Evolutionary conservation across 2,329 filamentous ascomycete genomes (phyloP), one percentile per base, ranked within the genome.

Genomic region (Aplosporella prunicola): DNA sequence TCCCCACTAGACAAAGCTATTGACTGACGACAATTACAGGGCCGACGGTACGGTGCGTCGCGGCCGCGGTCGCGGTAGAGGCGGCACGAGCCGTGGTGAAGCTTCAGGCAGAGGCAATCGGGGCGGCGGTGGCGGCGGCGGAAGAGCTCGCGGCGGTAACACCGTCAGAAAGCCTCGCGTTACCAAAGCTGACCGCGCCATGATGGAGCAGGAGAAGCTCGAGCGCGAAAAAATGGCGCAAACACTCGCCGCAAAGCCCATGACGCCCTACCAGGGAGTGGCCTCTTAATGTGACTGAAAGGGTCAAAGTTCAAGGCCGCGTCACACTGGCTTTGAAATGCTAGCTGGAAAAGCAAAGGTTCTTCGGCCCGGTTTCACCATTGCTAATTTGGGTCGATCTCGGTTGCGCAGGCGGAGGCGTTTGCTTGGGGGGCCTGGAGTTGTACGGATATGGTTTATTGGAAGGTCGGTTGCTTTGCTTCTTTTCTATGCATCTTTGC

Each of bases 111-210:
- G 59, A 30, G 56, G 60, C 20, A 28, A 42, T 9, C 50, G 59
- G 9, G 57, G 68, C 41, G 71, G 69, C 16, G 62, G 64, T 35
- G 72, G 72, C 31, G 62, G 63, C 32, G 72, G 72, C 33, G 77
- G 80, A 8, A 80, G 81, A n/a, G 84, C 83, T 23, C 74, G 85
- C 27, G 83, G 83, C 35, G 82, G 83, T 29, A 70, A 74, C 9
- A 78, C 80, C 1, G 75, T 80, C 14, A 73, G 87, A 48, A 93
- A 93, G 59, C 84, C 86, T 35, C 79, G 88, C 27, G 80, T 86
- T 47, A 91, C 82, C 25, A 94, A 94, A 57, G 81, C 83, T 24
- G 82, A 89, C 54, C 83, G 85, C 50, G 80, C 82, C 43, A 76
- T 80, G 52, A 78, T 85, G 60, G 85, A 93, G 51, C 74, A 76